Conservation (phyloP, 331 rosid species). For the Arachis monticola region DNA sequence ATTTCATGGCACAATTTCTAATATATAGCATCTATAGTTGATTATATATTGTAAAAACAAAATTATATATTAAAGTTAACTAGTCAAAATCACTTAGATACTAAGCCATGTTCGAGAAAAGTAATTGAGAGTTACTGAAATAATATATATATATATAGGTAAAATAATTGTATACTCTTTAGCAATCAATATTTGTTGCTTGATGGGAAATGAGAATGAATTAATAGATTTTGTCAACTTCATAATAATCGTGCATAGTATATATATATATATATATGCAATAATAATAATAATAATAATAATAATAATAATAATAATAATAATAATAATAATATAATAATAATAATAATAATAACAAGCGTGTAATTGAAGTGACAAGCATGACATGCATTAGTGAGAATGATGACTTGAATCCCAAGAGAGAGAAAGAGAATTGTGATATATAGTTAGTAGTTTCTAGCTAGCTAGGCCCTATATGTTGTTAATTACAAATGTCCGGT, state of each 20-base stretch:
- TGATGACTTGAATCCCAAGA: neutral
- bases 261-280: neutral
- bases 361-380: neutral
- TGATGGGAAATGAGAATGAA: neutral
- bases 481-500: neutral
- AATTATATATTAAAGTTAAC: conserved; percentile 1
- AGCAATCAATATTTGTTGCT: conserved; percentile 3
- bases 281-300: too few relatives aligned
- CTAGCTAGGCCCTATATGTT: neutral
- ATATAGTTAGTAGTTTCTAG: neutral
- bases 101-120: conserved; percentile 26
- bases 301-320: too few relatives aligned
- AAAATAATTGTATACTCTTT: conserved; percentile 3
- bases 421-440: too few relatives aligned
- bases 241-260: neutral
- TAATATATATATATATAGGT: neutral
- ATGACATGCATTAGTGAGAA: conserved; percentile 4
- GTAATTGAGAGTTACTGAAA: neutral
- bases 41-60: neutral
- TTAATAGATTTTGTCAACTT: conserved; percentile 11
- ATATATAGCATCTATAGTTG: too few relatives aligned
- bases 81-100: conserved; percentile 32
- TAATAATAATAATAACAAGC: neutral
- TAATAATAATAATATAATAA: too few relatives aligned
- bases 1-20: too few relatives aligned